Evolutionary conservation across 176 grass and related monocot species (phyloP), one percentile per base, ranked within the genome.

Genomic region (Bothriochloa decipiens): DNA sequence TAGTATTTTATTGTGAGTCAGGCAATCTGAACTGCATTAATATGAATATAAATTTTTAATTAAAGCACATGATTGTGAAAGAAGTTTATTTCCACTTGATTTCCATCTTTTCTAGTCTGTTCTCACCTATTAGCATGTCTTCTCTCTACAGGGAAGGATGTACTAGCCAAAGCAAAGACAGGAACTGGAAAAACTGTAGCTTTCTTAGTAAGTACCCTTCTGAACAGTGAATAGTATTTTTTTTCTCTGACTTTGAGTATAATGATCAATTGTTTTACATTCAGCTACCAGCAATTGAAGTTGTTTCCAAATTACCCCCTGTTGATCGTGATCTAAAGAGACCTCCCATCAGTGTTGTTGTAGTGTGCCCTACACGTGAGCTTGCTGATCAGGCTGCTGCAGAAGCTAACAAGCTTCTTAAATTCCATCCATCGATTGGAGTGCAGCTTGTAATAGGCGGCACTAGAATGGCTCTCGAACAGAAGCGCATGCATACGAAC

Each of bases 111-210:
- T 55, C 64, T 67, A 28, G 55, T 75, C 42, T 63, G 16, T 26
- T 27, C 72, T 65, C 25, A 79, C 42, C 6, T 66, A 68, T 11
- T 73, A 79, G 67, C 68, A 74, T 11, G 36, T 71, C 45, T 76
- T 89, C 18, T 84, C 11, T 85, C 42, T 89, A 47, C 41, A 98
- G 96, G 96, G 42, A 98, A 98, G 86, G 96, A 98, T 82, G 93
- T 98, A 71, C 96, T 98, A 63, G 96, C 96, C 47, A 98, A 95
- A 93, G 96, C 96, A 85, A 98, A 81, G 83, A 98, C 96, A 78
- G 96, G 93, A 76, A 98, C 93, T 20, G 96, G 96, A 64, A 95
- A 98, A 92, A 98, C 96, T 83, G 93, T 98, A 60, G 96, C 93
- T 71, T 98, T 98, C 81, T 90, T 98, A 88, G 96, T 98, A 73